phyloP scores from a whole-genome alignment of 1,284 basidiomycete genomes.

The Cutaneotrichosporon curvatum region DNA sequence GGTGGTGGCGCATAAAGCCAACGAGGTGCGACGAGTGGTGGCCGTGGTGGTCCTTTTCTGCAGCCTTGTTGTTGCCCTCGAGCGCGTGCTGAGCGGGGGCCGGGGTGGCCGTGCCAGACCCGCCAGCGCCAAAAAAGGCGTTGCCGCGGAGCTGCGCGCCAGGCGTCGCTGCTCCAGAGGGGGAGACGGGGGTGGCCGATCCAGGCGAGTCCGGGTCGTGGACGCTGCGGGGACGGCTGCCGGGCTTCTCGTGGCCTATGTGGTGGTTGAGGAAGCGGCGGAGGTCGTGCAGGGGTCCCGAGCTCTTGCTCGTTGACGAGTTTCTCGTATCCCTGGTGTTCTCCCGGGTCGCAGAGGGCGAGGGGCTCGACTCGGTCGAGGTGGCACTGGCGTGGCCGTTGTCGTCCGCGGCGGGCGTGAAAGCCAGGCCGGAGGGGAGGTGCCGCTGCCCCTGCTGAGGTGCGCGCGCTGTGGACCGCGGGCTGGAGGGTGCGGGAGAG shows the following conservation, averaged over 20 bases:
- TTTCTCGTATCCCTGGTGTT: conserved; percentile 36
- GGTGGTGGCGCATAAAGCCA: conserved; percentile 46
- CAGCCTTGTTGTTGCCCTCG: conserved; percentile 8
- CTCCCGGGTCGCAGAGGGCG: conserved; percentile 37
- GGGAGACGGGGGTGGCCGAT: conserved; percentile 25
- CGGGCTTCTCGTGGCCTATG: conserved; percentile 50
- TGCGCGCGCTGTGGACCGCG: background rate
- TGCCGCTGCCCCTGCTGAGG: background rate
- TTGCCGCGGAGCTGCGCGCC: conserved; percentile 38
- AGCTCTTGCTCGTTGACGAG: conserved; percentile 43
- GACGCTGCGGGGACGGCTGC: background rate
- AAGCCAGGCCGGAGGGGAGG: conserved; percentile 31
- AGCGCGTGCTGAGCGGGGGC: conserved; percentile 7
- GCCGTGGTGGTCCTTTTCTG: conserved; percentile 24
- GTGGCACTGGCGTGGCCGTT: background rate
- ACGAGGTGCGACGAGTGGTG: conserved; percentile 44
- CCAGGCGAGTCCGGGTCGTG: too few species aligned
- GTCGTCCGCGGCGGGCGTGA: conserved; percentile 26
- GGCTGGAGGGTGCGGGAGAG: background rate
- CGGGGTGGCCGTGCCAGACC: conserved; percentile 8
- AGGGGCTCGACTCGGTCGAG: conserved; percentile 22
- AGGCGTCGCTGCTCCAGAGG: conserved; percentile 37
- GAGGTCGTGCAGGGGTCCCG: conserved; percentile 73
- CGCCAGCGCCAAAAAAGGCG: conserved; percentile 25
- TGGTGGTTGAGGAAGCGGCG: conserved; percentile 87